These are phyloP conservation scores for Vigna reflexopilosa DNA, from an alignment of 306 rosid species.

Conservation along the genomic window DNA sequence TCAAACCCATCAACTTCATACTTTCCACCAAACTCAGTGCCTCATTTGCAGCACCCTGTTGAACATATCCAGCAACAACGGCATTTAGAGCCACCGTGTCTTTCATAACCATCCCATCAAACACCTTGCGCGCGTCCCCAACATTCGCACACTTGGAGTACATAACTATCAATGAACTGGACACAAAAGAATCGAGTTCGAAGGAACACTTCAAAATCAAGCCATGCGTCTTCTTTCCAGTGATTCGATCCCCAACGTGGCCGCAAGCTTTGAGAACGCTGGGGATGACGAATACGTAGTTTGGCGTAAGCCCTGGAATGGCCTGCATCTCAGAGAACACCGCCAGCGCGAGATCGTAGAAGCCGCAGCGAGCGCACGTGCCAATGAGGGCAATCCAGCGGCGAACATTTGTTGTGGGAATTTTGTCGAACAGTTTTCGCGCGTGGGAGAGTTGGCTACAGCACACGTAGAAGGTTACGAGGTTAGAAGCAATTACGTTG, in stretches of 20 bases:
- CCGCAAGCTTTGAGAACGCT: constrained; percentile 90
- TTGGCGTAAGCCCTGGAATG: constrained; percentile 45
- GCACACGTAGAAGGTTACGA: constrained; percentile 54
- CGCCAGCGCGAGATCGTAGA: constrained; percentile 57
- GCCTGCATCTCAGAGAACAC: constrained; percentile 65
- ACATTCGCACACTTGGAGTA: constrained; percentile 66
- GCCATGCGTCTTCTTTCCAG: constrained; percentile 69
- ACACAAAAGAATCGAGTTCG: constrained; percentile 67
- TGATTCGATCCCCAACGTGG: constrained; percentile 53
- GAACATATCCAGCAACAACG: constrained; percentile 76
- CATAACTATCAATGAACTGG: constrained; percentile 74
- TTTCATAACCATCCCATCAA: constrained; percentile 65
- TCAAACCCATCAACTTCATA: constrained; percentile 54
- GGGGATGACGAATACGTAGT: constrained; percentile 62
- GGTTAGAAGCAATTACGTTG: constrained; percentile 66
- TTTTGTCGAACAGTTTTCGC: constrained; percentile 72
- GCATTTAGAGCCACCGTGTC: constrained; percentile 87
- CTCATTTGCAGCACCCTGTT: constrained; percentile 60
- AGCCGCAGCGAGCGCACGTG: constrained; percentile 67
- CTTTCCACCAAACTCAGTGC: constrained; percentile 65
- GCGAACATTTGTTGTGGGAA: constrained; percentile 67
- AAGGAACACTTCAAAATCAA: constrained; percentile 62
- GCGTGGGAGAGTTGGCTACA: constrained; percentile 67
- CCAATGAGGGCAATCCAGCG: constrained; percentile 78
- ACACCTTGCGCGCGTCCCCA: constrained; percentile 62